Evolutionary conservation across 306 rosid genomes (phyloP).

Genomic region (Trifolium fragiferum): DNA sequence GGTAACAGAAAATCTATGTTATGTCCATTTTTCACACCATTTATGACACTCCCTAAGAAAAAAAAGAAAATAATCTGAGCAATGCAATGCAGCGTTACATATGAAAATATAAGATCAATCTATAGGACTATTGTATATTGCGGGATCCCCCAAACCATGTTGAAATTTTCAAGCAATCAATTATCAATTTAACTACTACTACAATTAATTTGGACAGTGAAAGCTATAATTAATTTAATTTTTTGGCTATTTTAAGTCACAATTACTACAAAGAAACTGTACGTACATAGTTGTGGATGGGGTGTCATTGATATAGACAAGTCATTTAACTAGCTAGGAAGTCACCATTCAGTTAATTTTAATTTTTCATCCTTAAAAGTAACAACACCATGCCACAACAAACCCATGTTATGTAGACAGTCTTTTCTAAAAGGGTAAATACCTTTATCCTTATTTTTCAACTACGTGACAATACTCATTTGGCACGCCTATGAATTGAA

Average conservation of each 20-base stretch:
- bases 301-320: background rate
- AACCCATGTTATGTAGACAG: background rate
- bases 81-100: no score
- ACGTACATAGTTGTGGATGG: background rate
- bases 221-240: background rate
- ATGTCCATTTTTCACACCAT: background rate
- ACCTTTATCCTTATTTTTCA: background rate
- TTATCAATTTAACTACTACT: background rate
- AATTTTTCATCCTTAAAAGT: background rate
- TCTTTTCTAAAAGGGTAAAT: conserved; percentile 5
- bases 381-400: conserved; percentile 1
- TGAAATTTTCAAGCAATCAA: background rate
- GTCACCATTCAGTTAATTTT: background rate
- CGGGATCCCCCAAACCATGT: background rate
- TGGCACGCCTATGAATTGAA: background rate
- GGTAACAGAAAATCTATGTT: background rate
- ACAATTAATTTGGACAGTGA: background rate
- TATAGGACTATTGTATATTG: no score
- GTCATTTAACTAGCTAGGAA: conserved; percentile 1
- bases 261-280: background rate
- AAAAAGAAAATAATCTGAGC: no score
- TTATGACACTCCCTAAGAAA: background rate
- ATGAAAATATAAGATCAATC: no score
- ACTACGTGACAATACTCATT: background rate
- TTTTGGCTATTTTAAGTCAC: background rate